Evolutionary conservation across 2,329 filamentous ascomycete genomes (phyloP).

Genomic region (Neoarthrinium moseri): DNA sequence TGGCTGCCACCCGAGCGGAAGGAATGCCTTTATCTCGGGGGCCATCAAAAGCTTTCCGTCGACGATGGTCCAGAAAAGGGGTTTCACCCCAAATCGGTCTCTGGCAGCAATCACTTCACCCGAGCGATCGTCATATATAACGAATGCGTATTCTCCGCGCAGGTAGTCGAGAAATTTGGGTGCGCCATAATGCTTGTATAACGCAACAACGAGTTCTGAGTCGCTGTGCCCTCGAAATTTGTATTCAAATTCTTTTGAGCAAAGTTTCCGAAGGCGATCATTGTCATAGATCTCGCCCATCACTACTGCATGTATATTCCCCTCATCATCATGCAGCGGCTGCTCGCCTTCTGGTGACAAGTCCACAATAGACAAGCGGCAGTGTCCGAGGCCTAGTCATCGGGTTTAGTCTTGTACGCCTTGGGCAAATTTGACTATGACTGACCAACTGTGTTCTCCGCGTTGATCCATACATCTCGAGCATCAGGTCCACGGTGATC

Average conservation of each 20-base stretch:
- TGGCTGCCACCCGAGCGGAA: constrained; percentile 47
- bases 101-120: constrained; percentile 44
- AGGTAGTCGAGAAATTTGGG: constrained; percentile 36
- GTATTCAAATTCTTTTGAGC: constrained; percentile 32
- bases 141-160: constrained; percentile 54
- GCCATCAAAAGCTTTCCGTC: constrained; percentile 43
- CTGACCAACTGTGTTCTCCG: neutral
- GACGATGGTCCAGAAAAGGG: constrained; percentile 48
- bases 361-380: constrained; percentile 53
- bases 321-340: constrained; percentile 38
- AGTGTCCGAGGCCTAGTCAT: constrained; percentile 39
- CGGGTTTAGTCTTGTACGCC: neutral
- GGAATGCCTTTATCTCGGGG: constrained; percentile 53
- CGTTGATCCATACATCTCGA: constrained; percentile 3
- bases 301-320: constrained; percentile 52
- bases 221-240: constrained; percentile 42
- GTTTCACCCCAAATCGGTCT: constrained; percentile 58
- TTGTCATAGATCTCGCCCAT: constrained; percentile 60
- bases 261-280: constrained; percentile 36
- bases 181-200: constrained; percentile 45
- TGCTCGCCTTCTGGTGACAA: constrained; percentile 44
- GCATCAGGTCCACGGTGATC: neutral
- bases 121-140: constrained; percentile 45
- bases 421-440: neutral
- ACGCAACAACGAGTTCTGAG: constrained; percentile 45